A percentile compares a stretch with the other conserved stretches of the same genome.
These are phyloP conservation scores for Tephrocybe sp. DNA, from an alignment of 768 basidiomycete genomes.

Conservation along the genomic window DNA sequence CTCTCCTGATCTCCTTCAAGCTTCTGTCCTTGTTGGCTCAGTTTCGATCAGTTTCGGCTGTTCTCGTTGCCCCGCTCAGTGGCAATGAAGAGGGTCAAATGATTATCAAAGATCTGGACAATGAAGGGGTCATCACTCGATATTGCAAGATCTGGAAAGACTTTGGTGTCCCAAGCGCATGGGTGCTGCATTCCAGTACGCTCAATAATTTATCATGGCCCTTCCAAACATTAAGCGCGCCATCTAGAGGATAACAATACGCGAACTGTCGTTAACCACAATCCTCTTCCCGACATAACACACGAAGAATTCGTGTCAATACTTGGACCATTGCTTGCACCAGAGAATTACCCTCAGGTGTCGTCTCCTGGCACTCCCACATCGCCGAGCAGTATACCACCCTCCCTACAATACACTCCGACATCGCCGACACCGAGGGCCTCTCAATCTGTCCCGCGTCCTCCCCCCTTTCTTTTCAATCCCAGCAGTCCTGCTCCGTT, in stretches of 20 bases:
- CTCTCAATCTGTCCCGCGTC: constrained; percentile 28
- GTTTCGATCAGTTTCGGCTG: constrained; percentile 62
- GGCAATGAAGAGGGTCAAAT: constrained; percentile 68
- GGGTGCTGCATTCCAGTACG: constrained; percentile 76
- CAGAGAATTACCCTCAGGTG: constrained; percentile 66
- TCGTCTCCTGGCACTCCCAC: constrained; percentile 28
- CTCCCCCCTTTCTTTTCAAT: constrained; percentile 34
- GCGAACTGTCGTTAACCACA: constrained; percentile 81
- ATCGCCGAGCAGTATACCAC: constrained; percentile 27
- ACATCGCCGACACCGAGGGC: constrained; percentile 33
- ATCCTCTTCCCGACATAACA: constrained; percentile 82
- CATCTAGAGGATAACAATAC: constrained; percentile 52
- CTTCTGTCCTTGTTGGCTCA: constrained; percentile 73
- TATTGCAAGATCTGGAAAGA: constrained; percentile 76
- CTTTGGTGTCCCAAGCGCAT: constrained; percentile 75
- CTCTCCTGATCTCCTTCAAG: constrained; percentile 21
- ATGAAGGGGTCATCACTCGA: constrained; percentile 65
- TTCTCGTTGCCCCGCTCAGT: constrained; percentile 72
- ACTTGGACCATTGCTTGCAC: constrained; percentile 77
- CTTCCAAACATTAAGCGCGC: constrained; percentile 1
- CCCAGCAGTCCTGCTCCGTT: constrained; percentile 73
- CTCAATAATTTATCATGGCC: not conserved
- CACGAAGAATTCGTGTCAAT: constrained; percentile 85
- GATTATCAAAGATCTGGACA: constrained; percentile 64
- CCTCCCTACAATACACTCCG: constrained; percentile 34